phyloP scores from a whole-genome alignment of 352 stramenopile species.

The Pythium insidiosum region DNA sequence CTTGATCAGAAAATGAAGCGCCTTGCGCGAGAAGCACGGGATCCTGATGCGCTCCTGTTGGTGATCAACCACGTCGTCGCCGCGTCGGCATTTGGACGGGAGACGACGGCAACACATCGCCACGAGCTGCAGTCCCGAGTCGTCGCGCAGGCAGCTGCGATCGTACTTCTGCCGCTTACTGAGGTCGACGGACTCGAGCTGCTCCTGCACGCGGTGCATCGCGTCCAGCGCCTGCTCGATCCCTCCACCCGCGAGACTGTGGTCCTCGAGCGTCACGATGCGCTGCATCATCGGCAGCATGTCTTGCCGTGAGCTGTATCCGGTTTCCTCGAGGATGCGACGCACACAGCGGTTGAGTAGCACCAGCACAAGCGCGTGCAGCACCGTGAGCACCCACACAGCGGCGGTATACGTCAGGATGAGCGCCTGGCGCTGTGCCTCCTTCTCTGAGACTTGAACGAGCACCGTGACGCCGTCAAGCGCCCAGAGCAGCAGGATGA shows the following conservation, averaged over 20 bases:
- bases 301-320: conserved; percentile 9
- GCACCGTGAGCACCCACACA: conserved; percentile 4
- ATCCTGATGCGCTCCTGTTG: conserved; percentile 6
- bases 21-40: conserved; percentile 11
- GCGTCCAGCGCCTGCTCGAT: conserved; percentile 7
- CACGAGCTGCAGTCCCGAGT: conserved; percentile 10
- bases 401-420: conserved; percentile 8
- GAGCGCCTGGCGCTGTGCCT: conserved; percentile 6
- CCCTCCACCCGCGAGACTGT: conserved; percentile 6
- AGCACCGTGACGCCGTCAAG: not conserved
- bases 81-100: not conserved
- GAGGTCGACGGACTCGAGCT: conserved; percentile 5
- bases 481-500: not conserved
- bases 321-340: conserved; percentile 6
- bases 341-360: conserved; percentile 5
- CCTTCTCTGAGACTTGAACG: not conserved
- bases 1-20: not conserved
- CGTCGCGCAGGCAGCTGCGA: conserved; percentile 3
- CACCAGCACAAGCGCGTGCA: conserved; percentile 7
- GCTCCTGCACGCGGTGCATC: conserved; percentile 13
- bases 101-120: conserved; percentile 1
- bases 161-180: not conserved
- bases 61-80: not conserved
- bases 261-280: conserved; percentile 7
- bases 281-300: conserved; percentile 8